Percentiles rank a stretch among this genome's conserved stretches.
These are phyloP conservation scores for Nakaseomyces delphensis DNA, from an alignment of 1,139 yeast species.

Conservation along the genomic window DNA sequence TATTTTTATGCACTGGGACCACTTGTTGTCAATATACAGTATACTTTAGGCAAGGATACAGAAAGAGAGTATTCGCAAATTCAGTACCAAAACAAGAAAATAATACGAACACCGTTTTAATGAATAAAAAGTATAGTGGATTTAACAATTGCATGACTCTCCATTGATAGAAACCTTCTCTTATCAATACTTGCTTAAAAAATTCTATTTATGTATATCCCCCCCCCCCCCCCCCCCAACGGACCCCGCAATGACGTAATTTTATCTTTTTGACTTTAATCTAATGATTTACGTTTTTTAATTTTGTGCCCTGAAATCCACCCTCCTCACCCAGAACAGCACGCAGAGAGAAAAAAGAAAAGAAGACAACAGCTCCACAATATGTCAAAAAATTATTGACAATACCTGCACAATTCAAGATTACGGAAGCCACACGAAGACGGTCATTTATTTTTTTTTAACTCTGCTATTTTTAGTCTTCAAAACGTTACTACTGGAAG, in stretches of 20 bases:
- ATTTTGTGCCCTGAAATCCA: no score
- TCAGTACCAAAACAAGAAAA: slow-evolving; percentile 73
- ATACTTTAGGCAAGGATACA: no score
- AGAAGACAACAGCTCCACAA: background rate
- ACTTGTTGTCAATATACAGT: no score
- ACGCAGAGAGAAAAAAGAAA: background rate
- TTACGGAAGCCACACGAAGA: background rate
- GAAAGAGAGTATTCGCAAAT: no score
- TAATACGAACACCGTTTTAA: no score
- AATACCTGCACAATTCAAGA: background rate
- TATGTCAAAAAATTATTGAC: background rate
- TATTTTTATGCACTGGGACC: no score
- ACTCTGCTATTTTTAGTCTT: background rate
- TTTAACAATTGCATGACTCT: no score
- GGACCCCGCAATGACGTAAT: background rate
- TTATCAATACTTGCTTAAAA: no score
- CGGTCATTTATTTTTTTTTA: background rate
- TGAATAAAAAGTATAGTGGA: no score
- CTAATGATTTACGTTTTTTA: background rate
- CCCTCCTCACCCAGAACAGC: background rate
- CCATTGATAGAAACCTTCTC: no score
- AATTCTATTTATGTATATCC: no score
- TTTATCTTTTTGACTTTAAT: background rate
- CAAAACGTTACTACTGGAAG: background rate
- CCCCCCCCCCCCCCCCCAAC: background rate